phyloP scores from a whole-genome alignment of 345 rosid species.

The Theobroma cacao region DNA sequence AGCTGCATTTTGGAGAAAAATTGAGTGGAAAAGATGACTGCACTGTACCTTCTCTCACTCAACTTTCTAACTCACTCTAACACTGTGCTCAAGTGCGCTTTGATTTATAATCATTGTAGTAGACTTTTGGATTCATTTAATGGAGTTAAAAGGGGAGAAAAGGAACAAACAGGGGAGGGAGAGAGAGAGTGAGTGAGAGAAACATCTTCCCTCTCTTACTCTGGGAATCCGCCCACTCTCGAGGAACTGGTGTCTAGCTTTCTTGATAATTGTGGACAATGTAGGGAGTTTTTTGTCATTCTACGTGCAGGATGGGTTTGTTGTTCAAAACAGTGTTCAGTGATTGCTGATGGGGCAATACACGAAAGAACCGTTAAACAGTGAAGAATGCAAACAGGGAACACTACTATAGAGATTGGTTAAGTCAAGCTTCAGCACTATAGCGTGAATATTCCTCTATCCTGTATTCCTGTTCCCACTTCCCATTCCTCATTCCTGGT shows the following conservation, averaged over 20 bases:
- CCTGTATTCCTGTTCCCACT: constrained; percentile 12
- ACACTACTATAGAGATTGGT: background rate
- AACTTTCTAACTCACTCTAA: background rate
- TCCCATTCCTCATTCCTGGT: background rate
- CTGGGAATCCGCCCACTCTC: constrained; percentile 5
- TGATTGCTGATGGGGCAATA: background rate
- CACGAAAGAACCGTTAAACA: background rate
- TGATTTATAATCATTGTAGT: constrained; percentile 5
- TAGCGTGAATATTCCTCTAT: background rate
- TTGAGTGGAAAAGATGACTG: background rate
- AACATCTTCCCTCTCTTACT: background rate
- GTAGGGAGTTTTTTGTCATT: constrained; percentile 1
- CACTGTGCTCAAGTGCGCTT: background rate
- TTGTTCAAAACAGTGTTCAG: background rate
- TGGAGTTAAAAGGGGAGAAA: background rate
- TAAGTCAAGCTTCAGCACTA: background rate
- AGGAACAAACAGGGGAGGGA: background rate
- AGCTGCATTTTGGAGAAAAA: background rate
- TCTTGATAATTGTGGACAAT: background rate
- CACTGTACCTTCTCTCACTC: background rate
- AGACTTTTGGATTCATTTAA: constrained; percentile 9
- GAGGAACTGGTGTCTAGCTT: constrained; percentile 1
- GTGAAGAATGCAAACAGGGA: background rate
- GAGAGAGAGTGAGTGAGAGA: background rate
- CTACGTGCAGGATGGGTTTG: too few relatives aligned